phyloP scores from a whole-genome alignment of 495 filamentous ascomycete genomes.

The Symbiotaphrina buchneri region DNA sequence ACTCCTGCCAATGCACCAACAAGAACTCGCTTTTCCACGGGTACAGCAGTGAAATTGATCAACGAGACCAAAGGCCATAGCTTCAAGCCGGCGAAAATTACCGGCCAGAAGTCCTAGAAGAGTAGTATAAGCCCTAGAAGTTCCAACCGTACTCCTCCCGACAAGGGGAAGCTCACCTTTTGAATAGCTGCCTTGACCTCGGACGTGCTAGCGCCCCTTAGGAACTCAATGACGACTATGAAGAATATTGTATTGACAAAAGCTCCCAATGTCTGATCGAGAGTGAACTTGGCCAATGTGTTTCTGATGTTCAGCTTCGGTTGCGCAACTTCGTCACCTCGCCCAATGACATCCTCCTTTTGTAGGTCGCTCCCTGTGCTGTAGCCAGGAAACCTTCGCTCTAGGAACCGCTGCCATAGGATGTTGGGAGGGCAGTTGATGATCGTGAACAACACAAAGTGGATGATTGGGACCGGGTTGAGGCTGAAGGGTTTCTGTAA shows the following conservation, averaged over 20 bases:
- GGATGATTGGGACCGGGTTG: conserved; percentile 40
- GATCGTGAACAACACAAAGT: conserved; percentile 57
- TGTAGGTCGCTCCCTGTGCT: conserved; percentile 6
- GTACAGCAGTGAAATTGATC: conserved; percentile 60
- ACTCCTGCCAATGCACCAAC: conserved; percentile 63
- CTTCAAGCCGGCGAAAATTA: conserved; percentile 55
- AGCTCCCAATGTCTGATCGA: conserved; percentile 65
- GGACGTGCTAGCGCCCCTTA: conserved; percentile 18
- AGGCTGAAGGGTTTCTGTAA: conserved; percentile 26
- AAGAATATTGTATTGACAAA: conserved; percentile 62
- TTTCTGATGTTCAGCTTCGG: conserved; percentile 39
- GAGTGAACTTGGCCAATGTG: conserved; percentile 53
- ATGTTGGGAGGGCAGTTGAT: conserved; percentile 71
- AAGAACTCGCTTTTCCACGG: conserved; percentile 50
- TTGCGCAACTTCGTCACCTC: conserved; percentile 19
- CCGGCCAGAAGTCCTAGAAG: conserved; percentile 35
- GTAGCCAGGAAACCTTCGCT: conserved; percentile 26
- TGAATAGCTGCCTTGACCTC: conserved; percentile 14
- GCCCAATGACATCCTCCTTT: conserved; percentile 7
- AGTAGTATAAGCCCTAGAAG: not conserved
- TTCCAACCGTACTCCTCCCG: not conserved
- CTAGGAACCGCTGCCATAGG: conserved; percentile 51
- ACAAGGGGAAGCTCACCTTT: conserved; percentile 11
- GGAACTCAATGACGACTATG: conserved; percentile 29
- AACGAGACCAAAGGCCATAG: conserved; percentile 69